Conservation (phyloP, 805 yeast genomes). For the Candida maesae region DNA sequence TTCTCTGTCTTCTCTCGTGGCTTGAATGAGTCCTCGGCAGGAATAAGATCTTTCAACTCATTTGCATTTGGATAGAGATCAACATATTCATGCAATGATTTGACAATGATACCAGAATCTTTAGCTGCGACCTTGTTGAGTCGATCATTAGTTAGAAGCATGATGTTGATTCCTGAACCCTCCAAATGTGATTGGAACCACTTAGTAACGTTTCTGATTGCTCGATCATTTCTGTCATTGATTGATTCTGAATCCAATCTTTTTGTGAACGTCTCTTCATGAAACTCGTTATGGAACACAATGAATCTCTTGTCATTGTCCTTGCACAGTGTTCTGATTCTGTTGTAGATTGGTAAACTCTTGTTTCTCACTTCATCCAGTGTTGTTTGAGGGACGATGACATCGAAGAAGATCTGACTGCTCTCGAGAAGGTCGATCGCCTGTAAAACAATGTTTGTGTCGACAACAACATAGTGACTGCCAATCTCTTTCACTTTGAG, state of each 20-base stretch:
- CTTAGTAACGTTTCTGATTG: conserved; percentile 69
- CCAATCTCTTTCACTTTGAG: conserved; percentile 44
- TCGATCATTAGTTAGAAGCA: conserved; percentile 75
- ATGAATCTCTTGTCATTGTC: conserved; percentile 76
- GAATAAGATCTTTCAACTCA: conserved; percentile 76
- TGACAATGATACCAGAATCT: conserved; percentile 48
- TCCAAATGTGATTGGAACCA: conserved; percentile 72
- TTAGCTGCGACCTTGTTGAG: conserved; percentile 57
- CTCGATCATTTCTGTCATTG: conserved; percentile 89
- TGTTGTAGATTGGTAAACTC: conserved; percentile 82
- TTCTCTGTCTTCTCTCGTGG: conserved; percentile 21
- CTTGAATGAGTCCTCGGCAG: conserved; percentile 42
- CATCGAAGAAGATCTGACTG: conserved; percentile 74
- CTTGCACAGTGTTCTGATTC: conserved; percentile 74
- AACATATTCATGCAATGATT: conserved; percentile 66
- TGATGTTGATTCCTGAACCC: conserved; percentile 37
- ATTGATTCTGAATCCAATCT: conserved; percentile 63
- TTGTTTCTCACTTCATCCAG: conserved; percentile 88
- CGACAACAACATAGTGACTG: conserved; percentile 79
- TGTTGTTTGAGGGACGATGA: conserved; percentile 91
- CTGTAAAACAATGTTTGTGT: conserved; percentile 82
- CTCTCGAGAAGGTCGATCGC: conserved; percentile 89
- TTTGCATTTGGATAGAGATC: conserved; percentile 64
- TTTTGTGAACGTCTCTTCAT: conserved; percentile 59
- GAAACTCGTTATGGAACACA: conserved; percentile 92